Percentiles rank a stretch among this genome's conserved stretches.
Evolutionary conservation across 2,329 filamentous ascomycete species (phyloP).

Genomic region (Xylaria arbuscula): DNA sequence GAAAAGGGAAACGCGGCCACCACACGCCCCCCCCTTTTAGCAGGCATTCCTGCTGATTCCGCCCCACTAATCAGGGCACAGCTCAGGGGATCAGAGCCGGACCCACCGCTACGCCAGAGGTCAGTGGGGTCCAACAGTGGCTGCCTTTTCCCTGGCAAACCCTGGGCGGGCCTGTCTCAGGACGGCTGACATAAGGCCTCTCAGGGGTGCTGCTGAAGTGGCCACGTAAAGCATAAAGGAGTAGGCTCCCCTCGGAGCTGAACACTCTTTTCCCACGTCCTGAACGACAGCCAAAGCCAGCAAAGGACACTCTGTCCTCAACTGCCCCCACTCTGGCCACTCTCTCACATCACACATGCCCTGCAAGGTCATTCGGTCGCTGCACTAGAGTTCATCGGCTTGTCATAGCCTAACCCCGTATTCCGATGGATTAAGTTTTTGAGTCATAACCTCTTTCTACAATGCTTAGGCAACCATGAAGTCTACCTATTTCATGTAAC

Average conservation of each 20-base stretch:
- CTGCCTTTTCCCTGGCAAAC: slow-evolving; percentile 18
- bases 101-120: background rate
- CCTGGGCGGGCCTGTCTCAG: slow-evolving; percentile 7
- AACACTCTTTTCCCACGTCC: background rate
- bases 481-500: slow-evolving; percentile 50
- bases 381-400: slow-evolving; percentile 6
- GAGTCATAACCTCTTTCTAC: slow-evolving; percentile 37
- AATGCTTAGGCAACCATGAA: slow-evolving; percentile 35
- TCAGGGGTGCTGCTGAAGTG: slow-evolving; percentile 18
- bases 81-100: background rate
- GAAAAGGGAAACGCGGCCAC: slow-evolving; percentile 23
- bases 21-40: slow-evolving; percentile 17
- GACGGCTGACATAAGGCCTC: slow-evolving; percentile 29
- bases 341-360: background rate
- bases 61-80: slow-evolving; percentile 29
- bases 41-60: slow-evolving; percentile 30
- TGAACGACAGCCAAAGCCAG: slow-evolving; percentile 12
- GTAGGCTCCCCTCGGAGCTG: slow-evolving; percentile 1
- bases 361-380: background rate
- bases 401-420: slow-evolving; percentile 5
- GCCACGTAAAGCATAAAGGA: slow-evolving; percentile 44
- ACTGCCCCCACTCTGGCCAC: slow-evolving; percentile 15
- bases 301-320: slow-evolving; percentile 45
- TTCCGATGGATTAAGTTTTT: slow-evolving; percentile 14
- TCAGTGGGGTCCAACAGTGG: slow-evolving; percentile 21